Percentiles rank a stretch among this genome's conserved stretches.
Evolutionary conservation across 345 rosid species (phyloP).

Genomic region (Anacardium occidentale): DNA sequence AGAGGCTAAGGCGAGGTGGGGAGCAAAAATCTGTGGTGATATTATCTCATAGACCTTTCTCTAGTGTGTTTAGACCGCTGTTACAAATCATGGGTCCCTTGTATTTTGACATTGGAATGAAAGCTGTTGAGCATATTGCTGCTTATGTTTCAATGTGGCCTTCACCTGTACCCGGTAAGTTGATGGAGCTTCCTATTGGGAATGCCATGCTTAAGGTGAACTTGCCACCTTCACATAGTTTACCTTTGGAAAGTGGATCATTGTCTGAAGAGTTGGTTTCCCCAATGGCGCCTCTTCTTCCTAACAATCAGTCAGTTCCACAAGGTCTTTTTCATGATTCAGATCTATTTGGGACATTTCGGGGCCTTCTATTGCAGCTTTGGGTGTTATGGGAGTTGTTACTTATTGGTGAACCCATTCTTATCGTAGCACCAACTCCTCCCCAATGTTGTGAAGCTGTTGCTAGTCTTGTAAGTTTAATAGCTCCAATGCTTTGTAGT

Average conservation of each 20-base stretch:
- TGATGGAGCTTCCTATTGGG: constrained; percentile 94
- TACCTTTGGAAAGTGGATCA: constrained; percentile 66
- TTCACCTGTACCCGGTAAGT: constrained; percentile 75
- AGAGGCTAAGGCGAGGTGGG: constrained; percentile 92
- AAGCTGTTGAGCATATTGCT: constrained; percentile 83
- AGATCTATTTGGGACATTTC: constrained; percentile 79
- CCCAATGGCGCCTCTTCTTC: constrained; percentile 91
- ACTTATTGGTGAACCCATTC: constrained; percentile 91
- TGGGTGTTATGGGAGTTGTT: constrained; percentile 94
- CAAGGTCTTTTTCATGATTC: constrained; percentile 97
- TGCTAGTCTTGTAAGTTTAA: constrained; percentile 88
- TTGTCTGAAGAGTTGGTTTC: constrained; percentile 71
- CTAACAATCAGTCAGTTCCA: constrained; percentile 84
- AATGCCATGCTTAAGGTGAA: constrained; percentile 83
- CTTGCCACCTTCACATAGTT: constrained; percentile 87
- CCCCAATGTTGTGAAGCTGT: constrained; percentile 97
- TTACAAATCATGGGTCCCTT: constrained; percentile 95
- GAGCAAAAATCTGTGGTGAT: constrained; percentile 95
- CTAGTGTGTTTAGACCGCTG: constrained; percentile 84
- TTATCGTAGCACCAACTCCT: constrained; percentile 91
- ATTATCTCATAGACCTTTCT: constrained; percentile 75
- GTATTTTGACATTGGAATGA: constrained; percentile 78
- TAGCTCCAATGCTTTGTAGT: constrained; percentile 82
- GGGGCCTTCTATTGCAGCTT: constrained; percentile 82
- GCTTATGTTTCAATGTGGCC: constrained; percentile 92